phyloP scores from a whole-genome alignment of 345 rosid genomes.

The Boechera divaricarpa region DNA sequence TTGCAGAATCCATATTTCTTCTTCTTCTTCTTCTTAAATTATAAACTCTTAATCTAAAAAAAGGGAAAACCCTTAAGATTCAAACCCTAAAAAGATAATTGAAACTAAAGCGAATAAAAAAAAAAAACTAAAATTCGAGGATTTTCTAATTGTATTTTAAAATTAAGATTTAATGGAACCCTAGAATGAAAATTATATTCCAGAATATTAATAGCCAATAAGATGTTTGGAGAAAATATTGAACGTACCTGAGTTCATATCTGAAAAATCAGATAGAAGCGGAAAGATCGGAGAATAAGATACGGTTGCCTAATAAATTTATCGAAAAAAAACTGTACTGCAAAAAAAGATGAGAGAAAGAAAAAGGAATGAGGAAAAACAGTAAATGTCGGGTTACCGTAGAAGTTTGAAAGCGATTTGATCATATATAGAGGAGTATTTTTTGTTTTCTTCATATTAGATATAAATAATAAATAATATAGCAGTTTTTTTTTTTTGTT shows the following conservation, averaged over 20 bases:
- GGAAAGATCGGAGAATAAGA: conserved; percentile 25
- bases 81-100: not conserved
- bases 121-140: not conserved
- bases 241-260: conserved; percentile 32
- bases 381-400: conserved; percentile 38
- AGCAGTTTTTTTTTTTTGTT: not conserved
- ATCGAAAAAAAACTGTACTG: not conserved
- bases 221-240: not conserved
- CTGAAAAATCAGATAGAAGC: conserved; percentile 30
- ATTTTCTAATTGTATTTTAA: not conserved
- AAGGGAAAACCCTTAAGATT: not conserved
- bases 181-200: conserved; percentile 3
- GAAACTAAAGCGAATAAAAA: conserved; percentile 7
- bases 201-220: not conserved
- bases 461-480: no score
- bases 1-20: conserved; percentile 65
- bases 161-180: not conserved
- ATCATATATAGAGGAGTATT: conserved; percentile 9
- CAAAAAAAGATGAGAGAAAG: not conserved
- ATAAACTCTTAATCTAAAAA: not conserved
- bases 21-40: not conserved
- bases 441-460: not conserved
- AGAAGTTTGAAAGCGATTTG: conserved; percentile 36
- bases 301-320: conserved; percentile 14
- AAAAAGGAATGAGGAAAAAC: not conserved